Evolutionary conservation across 805 yeast genomes (phyloP), one percentile per base, ranked within the genome.

Genomic region (Metschnikowia lachancei): DNA sequence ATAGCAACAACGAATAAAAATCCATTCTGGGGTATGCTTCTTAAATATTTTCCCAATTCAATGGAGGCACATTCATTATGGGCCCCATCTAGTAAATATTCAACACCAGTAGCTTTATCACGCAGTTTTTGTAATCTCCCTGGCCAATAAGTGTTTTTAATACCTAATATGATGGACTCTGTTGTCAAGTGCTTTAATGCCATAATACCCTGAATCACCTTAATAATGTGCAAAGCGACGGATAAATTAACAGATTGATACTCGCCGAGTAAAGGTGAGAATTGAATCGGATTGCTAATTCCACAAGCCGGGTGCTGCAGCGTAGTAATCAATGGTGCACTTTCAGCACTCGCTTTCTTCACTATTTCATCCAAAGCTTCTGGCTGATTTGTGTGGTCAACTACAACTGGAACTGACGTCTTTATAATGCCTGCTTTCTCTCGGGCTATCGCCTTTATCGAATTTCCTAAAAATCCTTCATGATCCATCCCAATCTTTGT

Each of bases 391-490:
- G 53, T 40, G 13, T 43, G 53, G 47, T 52, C 51, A 4, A 50
- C 77, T 0, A 87, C 85, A 46, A 83, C 78, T 0, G 89, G 84
- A 0, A 81, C 76, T 0, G 69, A 69, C 0, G 53, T 36, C 53
- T 87, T 86, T 45, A 90, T 78, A 8, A 92, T 91, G 0, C 99
- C 99, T 0, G 94, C 95, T 63, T 92, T 92, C 56, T 88, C 85
- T 17, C 36, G 39, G 0, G 97, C 95, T 17, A 92, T 90, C 40
- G 80, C 77, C 1, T 58, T 55, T 11, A 90, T 56, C 0, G 85
- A 80, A 29, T 72, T 58, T 0, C 99, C 99, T 33, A 92, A 65
- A 34, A 91, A 73, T 9, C 70, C 67, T 56, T 88, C 89, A 63
- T 92, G 99, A 59, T 92, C 99, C 46, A 88, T 58, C 1, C 92